Conservation (phyloP, 1,284 basidiomycete species). For the Fomitopsis betulina region DNA sequence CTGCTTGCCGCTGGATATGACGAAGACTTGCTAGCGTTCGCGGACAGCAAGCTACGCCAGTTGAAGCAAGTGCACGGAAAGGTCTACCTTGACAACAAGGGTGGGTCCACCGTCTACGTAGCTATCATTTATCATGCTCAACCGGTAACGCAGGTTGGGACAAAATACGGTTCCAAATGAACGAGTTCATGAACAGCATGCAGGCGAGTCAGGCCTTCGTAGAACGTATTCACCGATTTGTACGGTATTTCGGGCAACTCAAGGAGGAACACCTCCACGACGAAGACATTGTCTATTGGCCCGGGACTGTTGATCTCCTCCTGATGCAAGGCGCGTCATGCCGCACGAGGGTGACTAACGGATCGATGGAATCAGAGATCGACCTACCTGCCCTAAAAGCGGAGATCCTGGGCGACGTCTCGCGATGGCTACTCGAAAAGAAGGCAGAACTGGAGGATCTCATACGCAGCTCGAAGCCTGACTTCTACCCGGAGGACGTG, state of each 20-base stretch:
- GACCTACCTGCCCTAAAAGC: neutral
- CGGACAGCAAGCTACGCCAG: neutral
- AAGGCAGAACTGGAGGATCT: neutral
- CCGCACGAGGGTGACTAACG: neutral
- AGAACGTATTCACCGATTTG: neutral
- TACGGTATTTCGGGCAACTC: neutral
- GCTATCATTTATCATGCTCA: neutral
- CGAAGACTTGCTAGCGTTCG: neutral
- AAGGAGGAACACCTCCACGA: neutral
- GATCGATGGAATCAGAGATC: neutral
- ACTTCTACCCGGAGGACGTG: neutral
- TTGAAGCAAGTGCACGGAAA: neutral
- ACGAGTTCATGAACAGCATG: neutral
- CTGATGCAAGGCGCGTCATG: neutral
- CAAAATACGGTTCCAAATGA: neutral
- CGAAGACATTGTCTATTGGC: neutral
- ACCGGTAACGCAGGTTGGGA: neutral
- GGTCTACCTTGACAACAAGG: neutral
- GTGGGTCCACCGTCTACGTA: neutral
- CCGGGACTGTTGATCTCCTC: neutral
- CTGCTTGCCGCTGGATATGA: neutral
- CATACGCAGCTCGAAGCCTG: neutral
- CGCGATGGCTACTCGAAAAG: neutral
- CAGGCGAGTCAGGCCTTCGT: neutral
- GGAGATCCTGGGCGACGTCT: neutral